These are phyloP conservation scores for Kwoniella dejecticola DNA, from an alignment of 768 basidiomycete genomes.

Conservation along the genomic window DNA sequence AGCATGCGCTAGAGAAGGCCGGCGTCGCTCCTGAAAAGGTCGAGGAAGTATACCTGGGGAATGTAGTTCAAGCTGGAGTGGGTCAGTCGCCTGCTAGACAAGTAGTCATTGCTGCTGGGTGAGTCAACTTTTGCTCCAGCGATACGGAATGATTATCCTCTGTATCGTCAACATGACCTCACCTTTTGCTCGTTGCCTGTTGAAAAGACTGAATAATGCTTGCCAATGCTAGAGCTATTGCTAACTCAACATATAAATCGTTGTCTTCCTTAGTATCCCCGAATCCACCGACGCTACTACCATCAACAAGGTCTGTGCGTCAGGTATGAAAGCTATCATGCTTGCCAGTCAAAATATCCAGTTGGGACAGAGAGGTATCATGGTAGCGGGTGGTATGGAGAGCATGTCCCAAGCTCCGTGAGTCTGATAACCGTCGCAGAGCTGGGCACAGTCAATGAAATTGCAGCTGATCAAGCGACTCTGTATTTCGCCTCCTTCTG, in stretches of 20 bases:
- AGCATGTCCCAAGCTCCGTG: slow-evolving; percentile 99
- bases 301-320: slow-evolving; percentile 99
- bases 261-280: slow-evolving; percentile 58
- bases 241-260: background rate
- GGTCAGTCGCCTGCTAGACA: slow-evolving; percentile 98
- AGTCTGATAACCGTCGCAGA: slow-evolving; percentile 59
- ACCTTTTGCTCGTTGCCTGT: no score
- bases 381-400: slow-evolving; percentile 97
- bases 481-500: no score
- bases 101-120: slow-evolving; percentile 87
- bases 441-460: no score
- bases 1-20: slow-evolving; percentile 80
- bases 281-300: slow-evolving; percentile 92
- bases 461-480: no score
- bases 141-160: no score
- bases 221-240: background rate
- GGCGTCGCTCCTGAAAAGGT: slow-evolving; percentile 76
- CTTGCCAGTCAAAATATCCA: slow-evolving; percentile 88
- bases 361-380: slow-evolving; percentile 78
- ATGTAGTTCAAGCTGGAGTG: slow-evolving; percentile 95
- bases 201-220: no score
- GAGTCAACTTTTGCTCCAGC: no score
- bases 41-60: slow-evolving; percentile 97
- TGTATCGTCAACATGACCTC: no score
- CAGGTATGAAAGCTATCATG: slow-evolving; percentile 93